Percentiles rank a stretch among this genome's conserved stretches.
These are phyloP conservation scores for Coffea eugenioides DNA, from an alignment of 257 asterid genomes.

Conservation along the genomic window DNA sequence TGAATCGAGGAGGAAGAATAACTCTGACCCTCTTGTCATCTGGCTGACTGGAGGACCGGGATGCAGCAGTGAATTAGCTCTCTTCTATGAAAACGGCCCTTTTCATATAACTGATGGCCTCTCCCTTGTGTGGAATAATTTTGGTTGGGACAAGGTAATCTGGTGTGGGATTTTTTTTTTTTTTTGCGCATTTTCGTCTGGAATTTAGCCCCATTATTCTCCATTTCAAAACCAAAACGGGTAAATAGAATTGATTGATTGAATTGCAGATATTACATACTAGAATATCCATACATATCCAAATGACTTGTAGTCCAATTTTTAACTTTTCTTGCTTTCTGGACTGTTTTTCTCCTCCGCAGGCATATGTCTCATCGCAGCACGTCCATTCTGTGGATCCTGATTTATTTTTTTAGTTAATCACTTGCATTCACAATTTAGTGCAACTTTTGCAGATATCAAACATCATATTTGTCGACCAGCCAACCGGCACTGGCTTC, in stretches of 20 bases:
- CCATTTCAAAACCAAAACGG: background rate
- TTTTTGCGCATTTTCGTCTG: too few relatives aligned
- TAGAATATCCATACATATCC: background rate
- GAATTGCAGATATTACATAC: background rate
- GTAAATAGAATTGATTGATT: background rate
- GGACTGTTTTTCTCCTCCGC: too few relatives aligned
- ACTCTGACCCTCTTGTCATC: constrained; percentile 58
- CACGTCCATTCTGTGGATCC: background rate
- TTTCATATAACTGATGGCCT: constrained; percentile 41
- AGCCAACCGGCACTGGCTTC: constrained; percentile 67
- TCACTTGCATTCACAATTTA: background rate
- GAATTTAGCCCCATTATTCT: background rate
- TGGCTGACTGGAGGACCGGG: constrained; percentile 94
- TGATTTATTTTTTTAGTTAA: background rate
- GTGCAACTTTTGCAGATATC: constrained; percentile 36
- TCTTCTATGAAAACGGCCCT: constrained; percentile 83
- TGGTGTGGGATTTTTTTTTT: too few relatives aligned
- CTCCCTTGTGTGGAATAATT: constrained; percentile 73
- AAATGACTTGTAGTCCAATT: background rate
- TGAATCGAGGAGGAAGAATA: constrained; percentile 50
- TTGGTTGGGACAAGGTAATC: constrained; percentile 83
- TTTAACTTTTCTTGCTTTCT: background rate
- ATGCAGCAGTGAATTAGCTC: constrained; percentile 67
- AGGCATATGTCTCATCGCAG: background rate
- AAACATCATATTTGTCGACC: constrained; percentile 52